Percentiles rank a stretch among this genome's conserved stretches.
phyloP scores from a whole-genome alignment of 2,329 filamentous ascomycete species.

The Teratosphaeria destructans region DNA sequence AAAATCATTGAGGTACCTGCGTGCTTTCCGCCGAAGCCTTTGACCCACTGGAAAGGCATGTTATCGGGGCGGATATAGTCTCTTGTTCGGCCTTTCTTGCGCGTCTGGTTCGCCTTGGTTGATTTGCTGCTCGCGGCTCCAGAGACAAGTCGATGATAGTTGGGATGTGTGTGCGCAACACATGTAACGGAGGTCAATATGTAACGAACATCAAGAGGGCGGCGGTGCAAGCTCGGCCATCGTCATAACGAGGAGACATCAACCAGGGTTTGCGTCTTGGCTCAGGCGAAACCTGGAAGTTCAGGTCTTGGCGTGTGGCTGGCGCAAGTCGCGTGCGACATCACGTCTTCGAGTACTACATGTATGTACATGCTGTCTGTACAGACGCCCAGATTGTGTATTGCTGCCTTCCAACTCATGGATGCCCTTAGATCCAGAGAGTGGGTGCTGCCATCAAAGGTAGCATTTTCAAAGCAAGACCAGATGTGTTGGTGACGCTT shows the following conservation, averaged over 20 bases:
- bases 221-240: neutral
- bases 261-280: neutral
- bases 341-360: neutral
- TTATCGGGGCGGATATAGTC: neutral
- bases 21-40: constrained; percentile 1
- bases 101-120: neutral
- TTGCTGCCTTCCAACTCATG: no score
- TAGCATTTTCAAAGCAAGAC: no score
- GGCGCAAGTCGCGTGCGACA: neutral
- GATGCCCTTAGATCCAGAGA: no score
- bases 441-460: no score
- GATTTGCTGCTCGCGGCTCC: neutral
- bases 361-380: neutral
- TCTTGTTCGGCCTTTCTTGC: neutral
- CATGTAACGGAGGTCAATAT: neutral
- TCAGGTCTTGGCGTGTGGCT: neutral
- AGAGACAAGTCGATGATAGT: neutral
- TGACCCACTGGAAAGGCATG: constrained; percentile 1
- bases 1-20: neutral
- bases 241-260: neutral
- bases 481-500: no score
- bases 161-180: neutral
- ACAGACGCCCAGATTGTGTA: no score
- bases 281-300: neutral
- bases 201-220: neutral